Percentiles rank a stretch among this genome's conserved stretches.
Evolutionary conservation across 2,329 filamentous ascomycete species (phyloP).

Genomic region (Shiraia bambusicola): DNA sequence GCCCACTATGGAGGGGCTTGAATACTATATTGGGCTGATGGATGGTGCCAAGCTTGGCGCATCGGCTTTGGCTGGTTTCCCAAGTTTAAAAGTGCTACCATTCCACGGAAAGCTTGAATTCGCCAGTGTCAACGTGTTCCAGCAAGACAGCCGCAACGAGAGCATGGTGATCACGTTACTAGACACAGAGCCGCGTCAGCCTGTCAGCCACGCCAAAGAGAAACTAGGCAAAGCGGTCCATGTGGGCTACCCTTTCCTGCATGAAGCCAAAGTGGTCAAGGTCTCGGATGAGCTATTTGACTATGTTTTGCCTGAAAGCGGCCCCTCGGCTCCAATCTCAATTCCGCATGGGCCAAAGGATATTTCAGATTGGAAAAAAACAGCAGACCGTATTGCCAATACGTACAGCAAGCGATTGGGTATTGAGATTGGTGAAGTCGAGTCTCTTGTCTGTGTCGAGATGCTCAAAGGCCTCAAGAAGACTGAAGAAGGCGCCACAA

Average conservation of each 20-base stretch:
- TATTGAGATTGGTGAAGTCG: constrained; percentile 81
- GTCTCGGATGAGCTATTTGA: constrained; percentile 94
- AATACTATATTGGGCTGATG: constrained; percentile 80
- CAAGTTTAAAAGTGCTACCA: constrained; percentile 81
- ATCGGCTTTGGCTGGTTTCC: constrained; percentile 88
- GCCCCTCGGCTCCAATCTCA: constrained; percentile 62
- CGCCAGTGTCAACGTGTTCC: constrained; percentile 91
- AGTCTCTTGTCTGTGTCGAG: constrained; percentile 87
- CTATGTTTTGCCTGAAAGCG: constrained; percentile 70
- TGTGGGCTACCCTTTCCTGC: constrained; percentile 91
- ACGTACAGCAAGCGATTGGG: constrained; percentile 90
- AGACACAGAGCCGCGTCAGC: constrained; percentile 70
- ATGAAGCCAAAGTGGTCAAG: constrained; percentile 85
- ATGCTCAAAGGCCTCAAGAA: constrained; percentile 90
- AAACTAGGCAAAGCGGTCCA: constrained; percentile 85
- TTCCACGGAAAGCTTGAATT: constrained; percentile 81
- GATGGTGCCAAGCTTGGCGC: constrained; percentile 80
- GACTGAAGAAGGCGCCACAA: constrained; percentile 83
- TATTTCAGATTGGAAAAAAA: constrained; percentile 81
- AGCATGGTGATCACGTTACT: constrained; percentile 89
- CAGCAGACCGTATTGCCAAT: constrained; percentile 78
- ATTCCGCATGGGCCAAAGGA: constrained; percentile 73
- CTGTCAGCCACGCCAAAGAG: constrained; percentile 69
- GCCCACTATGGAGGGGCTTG: constrained; percentile 85
- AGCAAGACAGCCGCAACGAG: constrained; percentile 92